Evolutionary conservation across 345 rosid genomes (phyloP), one percentile per base, ranked within the genome.

Genomic region (Populus nigra): DNA sequence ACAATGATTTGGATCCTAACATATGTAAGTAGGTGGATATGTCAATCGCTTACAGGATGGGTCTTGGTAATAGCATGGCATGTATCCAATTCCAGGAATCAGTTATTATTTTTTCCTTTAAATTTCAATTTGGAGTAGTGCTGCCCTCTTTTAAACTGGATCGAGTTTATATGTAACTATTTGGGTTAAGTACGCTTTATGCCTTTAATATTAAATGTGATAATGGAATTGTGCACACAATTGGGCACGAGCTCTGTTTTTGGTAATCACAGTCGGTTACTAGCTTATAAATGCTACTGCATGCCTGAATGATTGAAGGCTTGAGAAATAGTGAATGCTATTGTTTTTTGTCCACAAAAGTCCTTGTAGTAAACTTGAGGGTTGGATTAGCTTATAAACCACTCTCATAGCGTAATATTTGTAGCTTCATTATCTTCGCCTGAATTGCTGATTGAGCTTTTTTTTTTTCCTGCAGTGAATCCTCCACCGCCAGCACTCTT

Each of bases 401-500:
- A 12, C 0, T 1, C 27, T 23, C 49, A 2, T 4, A 6, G 16
- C 31, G 2, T 43, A 3, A 4, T 29, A n/a, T 23, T 9, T 59
- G 33, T 47, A 1, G 35, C 31, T 11, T 29, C 29, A 5, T 43
- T 6, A 39, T 70, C 8, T 45, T 27, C 3, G 22, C 3, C 13
- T 12, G 22, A n/a, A 59, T 25, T 12, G n/a, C 33, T 15, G 17
- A 17, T 62, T 4, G 13, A 66, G 9, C 2, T 53, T 2, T 38
- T 45, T 38, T 45, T 23, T 67, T 72, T 47, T 27, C 23, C 74
- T 78, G 81, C 89, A 88, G 91, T 35, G 91, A 88, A 69, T 88
- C 91, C 35, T 86, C 89, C 49, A 88, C 91, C 18, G 91, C 91
- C n/a, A 88, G 91, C 84, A 88, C 91, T 22, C 89, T 88, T 29